Conservation (phyloP, 805 yeast genomes). For the Candida ovalis region DNA sequence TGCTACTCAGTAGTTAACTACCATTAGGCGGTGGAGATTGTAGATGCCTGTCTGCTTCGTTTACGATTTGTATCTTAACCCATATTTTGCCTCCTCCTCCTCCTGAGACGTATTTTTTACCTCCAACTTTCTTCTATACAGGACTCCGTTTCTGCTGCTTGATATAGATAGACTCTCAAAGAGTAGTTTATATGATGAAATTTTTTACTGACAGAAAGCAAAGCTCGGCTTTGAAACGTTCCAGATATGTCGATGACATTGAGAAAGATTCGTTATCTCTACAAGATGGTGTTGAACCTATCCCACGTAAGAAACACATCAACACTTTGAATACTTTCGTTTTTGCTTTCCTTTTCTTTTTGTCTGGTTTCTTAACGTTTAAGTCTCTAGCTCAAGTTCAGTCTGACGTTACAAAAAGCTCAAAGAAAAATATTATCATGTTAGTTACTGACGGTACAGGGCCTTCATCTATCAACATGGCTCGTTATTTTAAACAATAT, state of each 20-base stretch:
- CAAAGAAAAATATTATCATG: constrained; percentile 73
- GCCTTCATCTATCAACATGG: constrained; percentile 77
- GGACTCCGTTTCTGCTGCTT: too few species aligned
- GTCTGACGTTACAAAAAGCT: neutral
- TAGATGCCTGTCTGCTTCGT: too few species aligned
- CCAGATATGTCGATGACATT: neutral
- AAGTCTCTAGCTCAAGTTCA: neutral
- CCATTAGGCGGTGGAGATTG: too few species aligned
- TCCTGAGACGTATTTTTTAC: too few species aligned
- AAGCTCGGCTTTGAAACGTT: too few species aligned
- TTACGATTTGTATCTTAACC: too few species aligned
- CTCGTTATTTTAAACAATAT: constrained; percentile 70
- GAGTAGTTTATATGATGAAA: too few species aligned
- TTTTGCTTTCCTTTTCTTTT: neutral
- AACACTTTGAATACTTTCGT: neutral
- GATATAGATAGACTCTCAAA: too few species aligned
- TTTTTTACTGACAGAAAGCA: neutral
- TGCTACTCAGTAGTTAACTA: too few species aligned
- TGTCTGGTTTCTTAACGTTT: constrained; percentile 1
- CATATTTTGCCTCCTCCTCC: too few species aligned
- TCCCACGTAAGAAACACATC: neutral
- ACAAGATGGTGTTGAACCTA: neutral
- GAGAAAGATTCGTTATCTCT: neutral
- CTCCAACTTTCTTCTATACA: too few species aligned
- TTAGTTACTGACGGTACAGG: constrained; percentile 97